Evolutionary conservation across 768 basidiomycete genomes (phyloP), one percentile per base, ranked within the genome.

Genomic region (Hydnomerulius pinastri): DNA sequence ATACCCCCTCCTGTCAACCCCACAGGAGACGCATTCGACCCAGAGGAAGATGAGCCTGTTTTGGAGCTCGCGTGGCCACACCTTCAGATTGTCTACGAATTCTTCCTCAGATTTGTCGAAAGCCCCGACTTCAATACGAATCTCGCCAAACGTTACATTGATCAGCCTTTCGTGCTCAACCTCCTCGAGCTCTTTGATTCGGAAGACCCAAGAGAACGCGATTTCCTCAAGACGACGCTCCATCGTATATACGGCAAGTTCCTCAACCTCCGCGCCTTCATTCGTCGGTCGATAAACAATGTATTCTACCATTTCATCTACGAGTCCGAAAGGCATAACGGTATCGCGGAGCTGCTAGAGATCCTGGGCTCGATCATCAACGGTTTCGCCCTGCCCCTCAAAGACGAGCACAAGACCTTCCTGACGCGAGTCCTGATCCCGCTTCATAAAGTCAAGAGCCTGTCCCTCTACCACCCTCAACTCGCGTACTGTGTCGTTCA

Each of bases 171-270:
- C 66, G 93, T 99, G 10, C 81, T 99, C 53, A 93, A 92, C 69
- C 85, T 99, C 47, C 86, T 99, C 45, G 97, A 99, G 60, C 83
- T 99, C 36, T 99, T 99, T 67, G 97, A 99, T 71, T 94, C 91
- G 35, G 97, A 99, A 72, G 97, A 99, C 66, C 97, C 97, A 24
- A 83, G 97, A 54, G 97, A 99, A 72, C 92, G 97, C 59, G 97
- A 99, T 68, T 99, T 99, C 71, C 83, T 99, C 63, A 99, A 99
- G 77, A 99, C 97, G 6, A 99, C 97, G 6, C 78, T 99, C 21
- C 97, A 99, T 69, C 87, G 97, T 51, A 98, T 99, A 70, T 99
- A 99, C 65, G 97, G 97, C 68, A 98, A 98, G 77, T 98, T 99
- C 78, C 85, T 98, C 63, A 97, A 95, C 68, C 83, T 98, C 37